Conservation (phyloP, 2,329 filamentous ascomycete genomes). For the Byssothecium circinans region DNA sequence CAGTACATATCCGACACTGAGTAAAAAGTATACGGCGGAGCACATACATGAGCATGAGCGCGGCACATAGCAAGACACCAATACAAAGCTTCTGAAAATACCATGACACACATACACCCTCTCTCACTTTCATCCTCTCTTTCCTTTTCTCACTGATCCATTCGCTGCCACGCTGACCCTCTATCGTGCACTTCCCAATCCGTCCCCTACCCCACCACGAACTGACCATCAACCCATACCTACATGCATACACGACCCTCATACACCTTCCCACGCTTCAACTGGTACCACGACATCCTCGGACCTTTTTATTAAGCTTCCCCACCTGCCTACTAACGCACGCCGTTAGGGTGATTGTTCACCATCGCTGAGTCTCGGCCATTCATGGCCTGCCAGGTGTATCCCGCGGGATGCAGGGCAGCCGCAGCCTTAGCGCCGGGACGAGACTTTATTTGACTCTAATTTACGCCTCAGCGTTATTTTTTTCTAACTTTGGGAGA, state of each 20-base stretch:
- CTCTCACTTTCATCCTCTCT: background rate
- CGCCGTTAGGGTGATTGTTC: too few relatives aligned
- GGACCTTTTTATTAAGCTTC: conserved; percentile 6
- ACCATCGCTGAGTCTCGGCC: conserved; percentile 13
- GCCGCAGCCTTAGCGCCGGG: conserved; percentile 17
- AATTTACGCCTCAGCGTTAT: background rate
- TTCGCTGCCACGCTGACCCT: background rate
- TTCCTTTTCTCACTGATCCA: background rate
- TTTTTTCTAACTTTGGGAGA: background rate
- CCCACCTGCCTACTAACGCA: conserved; percentile 15
- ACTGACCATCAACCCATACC: background rate
- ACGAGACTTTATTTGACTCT: background rate
- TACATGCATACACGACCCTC: too few relatives aligned
- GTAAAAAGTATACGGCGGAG: background rate
- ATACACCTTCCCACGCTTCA: background rate
- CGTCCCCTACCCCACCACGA: conserved; percentile 1
- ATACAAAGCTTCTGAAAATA: too few relatives aligned
- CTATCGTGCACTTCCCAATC: conserved; percentile 23
- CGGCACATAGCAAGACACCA: too few relatives aligned
- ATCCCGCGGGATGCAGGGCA: conserved; percentile 13
- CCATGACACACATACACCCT: too few relatives aligned
- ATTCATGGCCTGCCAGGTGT: conserved; percentile 34
- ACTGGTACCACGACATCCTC: conserved; percentile 28
- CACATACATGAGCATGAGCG: too few relatives aligned
- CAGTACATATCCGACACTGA: background rate